These are phyloP conservation scores for Cutaneotrichosporon arboriforme DNA, from an alignment of 1,284 basidiomycete genomes.

Conservation along the genomic window DNA sequence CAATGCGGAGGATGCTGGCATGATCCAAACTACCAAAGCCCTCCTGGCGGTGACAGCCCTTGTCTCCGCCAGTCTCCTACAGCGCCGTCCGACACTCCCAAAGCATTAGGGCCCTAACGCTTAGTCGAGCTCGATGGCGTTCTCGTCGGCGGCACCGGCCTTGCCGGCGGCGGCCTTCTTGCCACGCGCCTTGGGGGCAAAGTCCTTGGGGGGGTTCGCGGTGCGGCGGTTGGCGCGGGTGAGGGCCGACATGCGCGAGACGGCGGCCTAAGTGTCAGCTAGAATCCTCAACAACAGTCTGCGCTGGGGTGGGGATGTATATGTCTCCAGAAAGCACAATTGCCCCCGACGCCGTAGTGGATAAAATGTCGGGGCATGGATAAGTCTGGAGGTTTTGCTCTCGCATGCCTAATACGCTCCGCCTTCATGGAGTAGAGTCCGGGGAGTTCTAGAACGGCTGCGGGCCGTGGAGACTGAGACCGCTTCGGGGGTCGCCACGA, in stretches of 20 bases:
- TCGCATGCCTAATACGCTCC: conserved; percentile 43
- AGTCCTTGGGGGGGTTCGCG: conserved; percentile 57
- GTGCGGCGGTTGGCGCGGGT: conserved; percentile 64
- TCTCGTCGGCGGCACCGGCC: conserved; percentile 50
- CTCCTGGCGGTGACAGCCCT: conserved; percentile 8
- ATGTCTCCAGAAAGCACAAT: conserved; percentile 14
- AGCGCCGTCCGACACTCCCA: not conserved
- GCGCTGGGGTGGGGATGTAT: too few species aligned
- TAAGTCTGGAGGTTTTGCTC: conserved; percentile 15
- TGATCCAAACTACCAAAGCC: conserved; percentile 16
- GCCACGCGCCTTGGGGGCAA: conserved; percentile 66
- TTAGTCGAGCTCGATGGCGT: conserved; percentile 47
- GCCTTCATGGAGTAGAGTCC: conserved; percentile 34
- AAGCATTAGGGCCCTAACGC: not conserved
- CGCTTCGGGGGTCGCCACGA: too few species aligned
- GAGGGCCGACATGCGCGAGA: conserved; percentile 75
- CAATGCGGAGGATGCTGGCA: conserved; percentile 13
- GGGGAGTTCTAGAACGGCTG: conserved; percentile 42
- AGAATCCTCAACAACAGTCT: not conserved
- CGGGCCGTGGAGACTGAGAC: too few species aligned
- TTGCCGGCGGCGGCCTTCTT: conserved; percentile 69
- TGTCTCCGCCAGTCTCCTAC: conserved; percentile 6
- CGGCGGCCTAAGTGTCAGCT: conserved; percentile 57
- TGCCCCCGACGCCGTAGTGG: conserved; percentile 14
- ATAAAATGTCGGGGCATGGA: conserved; percentile 16